A percentile compares a stretch with the other conserved stretches of the same genome.
phyloP scores from a whole-genome alignment of 75 land plant genomes.

The Chamaecyparis obtusa region DNA sequence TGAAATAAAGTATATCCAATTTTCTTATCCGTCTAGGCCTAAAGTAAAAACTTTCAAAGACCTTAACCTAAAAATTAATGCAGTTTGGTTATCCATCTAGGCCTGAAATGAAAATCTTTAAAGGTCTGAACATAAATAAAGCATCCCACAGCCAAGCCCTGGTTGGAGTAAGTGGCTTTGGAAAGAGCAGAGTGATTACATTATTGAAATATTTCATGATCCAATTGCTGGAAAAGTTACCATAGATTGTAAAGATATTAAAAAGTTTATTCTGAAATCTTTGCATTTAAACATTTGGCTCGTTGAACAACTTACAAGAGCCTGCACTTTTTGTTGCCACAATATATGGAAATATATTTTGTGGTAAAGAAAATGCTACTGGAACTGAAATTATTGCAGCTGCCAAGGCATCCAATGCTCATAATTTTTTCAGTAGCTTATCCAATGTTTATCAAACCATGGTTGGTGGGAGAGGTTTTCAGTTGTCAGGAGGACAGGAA shows the following conservation, averaged over 20 bases:
- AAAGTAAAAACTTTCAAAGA: slow-evolving; percentile 67
- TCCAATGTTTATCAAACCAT: slow-evolving; percentile 47
- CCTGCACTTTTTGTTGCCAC: slow-evolving; percentile 88
- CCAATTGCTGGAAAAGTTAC: slow-evolving; percentile 68
- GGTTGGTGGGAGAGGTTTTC: no score
- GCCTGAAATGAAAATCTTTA: no score
- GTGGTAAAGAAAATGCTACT: slow-evolving; percentile 81
- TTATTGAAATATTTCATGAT: slow-evolving; percentile 86
- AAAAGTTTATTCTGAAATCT: slow-evolving; percentile 68
- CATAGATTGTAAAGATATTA: slow-evolving; percentile 90
- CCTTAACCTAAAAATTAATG: slow-evolving; percentile 42
- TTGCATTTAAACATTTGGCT: slow-evolving; percentile 84
- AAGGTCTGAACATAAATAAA: background rate
- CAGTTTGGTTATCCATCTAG: no score
- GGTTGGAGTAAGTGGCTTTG: slow-evolving; percentile 85
- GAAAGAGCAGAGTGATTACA: slow-evolving; percentile 80
- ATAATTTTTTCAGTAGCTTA: slow-evolving; percentile 70
- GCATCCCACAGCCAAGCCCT: slow-evolving; percentile 74
- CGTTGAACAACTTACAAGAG: slow-evolving; percentile 75
- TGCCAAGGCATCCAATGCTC: slow-evolving; percentile 82
- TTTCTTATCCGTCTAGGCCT: slow-evolving; percentile 76
- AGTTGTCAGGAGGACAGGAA: no score
- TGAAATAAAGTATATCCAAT: slow-evolving; percentile 64
- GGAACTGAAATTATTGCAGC: slow-evolving; percentile 88
- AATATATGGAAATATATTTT: slow-evolving; percentile 87